These are phyloP conservation scores for Immersiella caudata DNA, from an alignment of 495 filamentous ascomycete genomes.

Conservation along the genomic window DNA sequence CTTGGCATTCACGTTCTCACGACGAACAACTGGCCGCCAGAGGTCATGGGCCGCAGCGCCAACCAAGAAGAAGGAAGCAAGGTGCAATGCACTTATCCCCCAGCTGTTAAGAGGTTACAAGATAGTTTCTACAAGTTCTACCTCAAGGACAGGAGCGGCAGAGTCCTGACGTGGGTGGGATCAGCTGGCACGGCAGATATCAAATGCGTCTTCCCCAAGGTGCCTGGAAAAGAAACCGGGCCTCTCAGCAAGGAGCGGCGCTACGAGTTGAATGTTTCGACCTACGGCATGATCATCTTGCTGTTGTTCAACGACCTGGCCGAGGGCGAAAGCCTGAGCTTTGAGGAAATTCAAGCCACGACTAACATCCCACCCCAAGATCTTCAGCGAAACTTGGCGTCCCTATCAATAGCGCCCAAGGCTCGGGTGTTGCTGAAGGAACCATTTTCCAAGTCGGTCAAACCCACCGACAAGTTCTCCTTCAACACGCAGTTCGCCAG, in stretches of 20 bases:
- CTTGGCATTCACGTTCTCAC: conserved; percentile 85
- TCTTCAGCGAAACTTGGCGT: conserved; percentile 79
- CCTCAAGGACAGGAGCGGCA: conserved; percentile 79
- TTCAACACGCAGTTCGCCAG: conserved; percentile 85
- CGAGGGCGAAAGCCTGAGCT: conserved; percentile 66
- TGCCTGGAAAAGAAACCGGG: conserved; percentile 63
- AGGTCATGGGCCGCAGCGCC: conserved; percentile 65
- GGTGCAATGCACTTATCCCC: conserved; percentile 68
- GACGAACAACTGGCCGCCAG: conserved; percentile 91
- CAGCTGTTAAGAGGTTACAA: conserved; percentile 73
- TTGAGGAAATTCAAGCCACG: conserved; percentile 79
- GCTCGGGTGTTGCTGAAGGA: conserved; percentile 81
- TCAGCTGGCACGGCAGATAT: conserved; percentile 79
- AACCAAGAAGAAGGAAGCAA: conserved; percentile 52
- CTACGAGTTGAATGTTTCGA: conserved; percentile 90
- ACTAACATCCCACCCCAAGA: conserved; percentile 84
- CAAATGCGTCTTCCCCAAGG: conserved; percentile 72
- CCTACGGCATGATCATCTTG: conserved; percentile 88
- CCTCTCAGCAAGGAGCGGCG: conserved; percentile 67
- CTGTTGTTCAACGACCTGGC: conserved; percentile 83
- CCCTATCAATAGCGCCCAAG: conserved; percentile 83
- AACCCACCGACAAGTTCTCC: conserved; percentile 75
- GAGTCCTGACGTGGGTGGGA: conserved; percentile 80
- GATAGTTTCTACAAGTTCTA: conserved; percentile 92
- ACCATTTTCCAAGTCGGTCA: conserved; percentile 80